Base-by-base conservation (phyloP, 1,284 basidiomycete genomes). In the Malassezia slooffiae region DNA sequence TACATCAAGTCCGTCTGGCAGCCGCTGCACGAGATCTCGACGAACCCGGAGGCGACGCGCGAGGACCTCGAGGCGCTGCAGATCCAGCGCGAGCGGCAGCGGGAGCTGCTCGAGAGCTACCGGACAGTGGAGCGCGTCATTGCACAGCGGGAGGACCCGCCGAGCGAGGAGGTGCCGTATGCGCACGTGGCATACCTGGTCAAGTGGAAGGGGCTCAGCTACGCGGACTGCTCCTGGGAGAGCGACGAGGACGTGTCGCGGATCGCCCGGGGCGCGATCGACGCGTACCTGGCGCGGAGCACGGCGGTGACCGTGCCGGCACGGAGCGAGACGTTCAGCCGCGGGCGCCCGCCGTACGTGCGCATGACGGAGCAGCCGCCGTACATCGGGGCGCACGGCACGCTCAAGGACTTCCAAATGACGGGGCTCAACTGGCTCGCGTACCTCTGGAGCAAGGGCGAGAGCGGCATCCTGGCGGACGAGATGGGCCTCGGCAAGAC, bases 401-500 rank as follows among this genome's bases (percentile, higher is more conserved):
- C 81, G 47, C 76, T 99, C 54, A 97, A 97, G 72, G 91, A 96
- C 58, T 99, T 97, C 75, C 93, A 99, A 74, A 76, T 97, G 42
- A 95, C 88, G 1, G 93, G 93, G 24, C 75, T 99, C 54, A 97
- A 97, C 70, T 99, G 93, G 93, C 77, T 99, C 17, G 85, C 87
- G 1, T 97, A 93, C 70, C 75, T 91, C 7, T 97, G 91, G 91
- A 82, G 79, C 61, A 81, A 88, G 58, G 85, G 85, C 17, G 84
- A 93, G 60, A 96, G 96, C 65, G 93, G 93, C 23, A 96, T 99
- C 57, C 75, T 99, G 22, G 93, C 93, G 1, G 93, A 99, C 67
- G 93, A 99, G 64, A 99, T 97, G 93, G 93, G 93, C 70, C 81
- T 97, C 15, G 93, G 93, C 41, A 97, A 97, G 78, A 74, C 91